These are phyloP conservation scores for Wickerhamiella bombiphila DNA, from an alignment of 805 yeast species.

Conservation along the genomic window DNA sequence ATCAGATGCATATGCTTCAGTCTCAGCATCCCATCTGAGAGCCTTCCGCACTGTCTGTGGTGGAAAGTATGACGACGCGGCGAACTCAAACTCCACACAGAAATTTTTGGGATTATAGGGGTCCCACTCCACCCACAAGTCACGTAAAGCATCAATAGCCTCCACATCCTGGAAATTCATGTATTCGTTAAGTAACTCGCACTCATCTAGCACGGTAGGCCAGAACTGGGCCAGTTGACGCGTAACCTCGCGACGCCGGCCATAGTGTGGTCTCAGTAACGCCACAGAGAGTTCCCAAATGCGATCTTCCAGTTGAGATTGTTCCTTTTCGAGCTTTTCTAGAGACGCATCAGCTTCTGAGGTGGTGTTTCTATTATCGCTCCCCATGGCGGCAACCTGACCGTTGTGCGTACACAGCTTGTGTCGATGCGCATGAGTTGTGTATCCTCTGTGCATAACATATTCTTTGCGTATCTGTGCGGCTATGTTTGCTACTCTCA, in stretches of 20 bases:
- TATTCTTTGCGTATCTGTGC: too few species aligned
- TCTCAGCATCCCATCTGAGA: conserved; percentile 26
- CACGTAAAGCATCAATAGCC: conserved; percentile 50
- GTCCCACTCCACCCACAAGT: conserved; percentile 41
- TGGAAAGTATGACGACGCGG: conserved; percentile 33
- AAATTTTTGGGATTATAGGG: conserved; percentile 38
- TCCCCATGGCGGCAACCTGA: too few species aligned
- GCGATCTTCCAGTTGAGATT: conserved; percentile 10
- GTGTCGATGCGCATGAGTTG: too few species aligned
- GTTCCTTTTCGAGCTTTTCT: too few species aligned
- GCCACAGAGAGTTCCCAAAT: conserved; percentile 15
- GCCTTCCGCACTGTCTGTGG: conserved; percentile 27
- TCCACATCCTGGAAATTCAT: conserved; percentile 63
- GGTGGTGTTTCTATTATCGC: too few species aligned
- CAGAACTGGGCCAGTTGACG: conserved; percentile 59
- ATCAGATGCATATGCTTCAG: conserved; percentile 45
- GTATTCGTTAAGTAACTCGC: conserved; percentile 64
- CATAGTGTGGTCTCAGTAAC: conserved; percentile 42
- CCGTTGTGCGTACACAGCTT: too few species aligned
- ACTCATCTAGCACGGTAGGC: conserved; percentile 71
- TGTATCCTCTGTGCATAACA: too few species aligned
- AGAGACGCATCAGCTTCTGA: too few species aligned
- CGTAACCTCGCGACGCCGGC: conserved; percentile 39
- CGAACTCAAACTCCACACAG: conserved; percentile 44
- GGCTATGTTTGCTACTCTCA: too few species aligned